These are phyloP conservation scores for Claviceps sp. DNA, from an alignment of 2,329 filamentous ascomycete genomes.

Conservation along the genomic window DNA sequence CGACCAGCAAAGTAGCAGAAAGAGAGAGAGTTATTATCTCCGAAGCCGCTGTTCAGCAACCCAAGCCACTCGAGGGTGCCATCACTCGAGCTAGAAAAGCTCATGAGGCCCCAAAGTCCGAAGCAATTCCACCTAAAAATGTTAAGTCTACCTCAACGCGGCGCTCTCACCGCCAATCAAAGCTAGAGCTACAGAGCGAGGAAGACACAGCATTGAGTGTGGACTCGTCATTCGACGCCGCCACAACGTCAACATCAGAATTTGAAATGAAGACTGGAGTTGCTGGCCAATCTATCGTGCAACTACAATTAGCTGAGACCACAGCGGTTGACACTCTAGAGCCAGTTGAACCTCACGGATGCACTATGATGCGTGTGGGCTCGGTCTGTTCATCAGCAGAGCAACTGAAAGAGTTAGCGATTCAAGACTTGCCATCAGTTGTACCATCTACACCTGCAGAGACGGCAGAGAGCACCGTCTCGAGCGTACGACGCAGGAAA, in stretches of 20 bases:
- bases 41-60: not conserved
- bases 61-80: not conserved
- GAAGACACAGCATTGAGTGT: not conserved
- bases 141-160: not conserved
- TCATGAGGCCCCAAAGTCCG: not conserved
- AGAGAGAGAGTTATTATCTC: not conserved
- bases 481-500: conserved; percentile 7
- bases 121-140: not conserved
- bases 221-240: conserved; percentile 4
- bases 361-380: conserved; percentile 13
- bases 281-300: not conserved
- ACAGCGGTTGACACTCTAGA: not conserved
- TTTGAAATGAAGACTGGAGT: not conserved
- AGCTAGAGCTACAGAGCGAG: not conserved
- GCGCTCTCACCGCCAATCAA: conserved; percentile 1
- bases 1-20: not conserved
- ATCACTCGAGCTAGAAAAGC: conserved; percentile 2
- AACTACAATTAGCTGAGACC: not conserved
- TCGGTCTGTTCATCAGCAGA: conserved; percentile 7
- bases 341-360: conserved; percentile 3
- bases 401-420: conserved; percentile 3
- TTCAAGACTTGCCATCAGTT: conserved; percentile 8
- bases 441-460: conserved; percentile 14
- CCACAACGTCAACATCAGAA: not conserved
- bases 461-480: not conserved